Evolutionary conservation across 305 asterid genomes (phyloP).

Genomic region (Solanum hybrid): DNA sequence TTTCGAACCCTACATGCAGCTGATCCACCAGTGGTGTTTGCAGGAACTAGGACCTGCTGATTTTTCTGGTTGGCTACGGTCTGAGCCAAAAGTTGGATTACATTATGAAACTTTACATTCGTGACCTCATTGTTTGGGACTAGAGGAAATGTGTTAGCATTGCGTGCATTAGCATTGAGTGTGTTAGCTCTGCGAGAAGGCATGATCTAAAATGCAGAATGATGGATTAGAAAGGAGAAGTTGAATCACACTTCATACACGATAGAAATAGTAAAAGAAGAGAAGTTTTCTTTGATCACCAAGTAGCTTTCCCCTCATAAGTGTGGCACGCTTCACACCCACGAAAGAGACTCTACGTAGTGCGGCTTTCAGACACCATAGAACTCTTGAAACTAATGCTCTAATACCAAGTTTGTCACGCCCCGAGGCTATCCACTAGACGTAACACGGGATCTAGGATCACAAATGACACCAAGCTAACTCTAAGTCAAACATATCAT

Average conservation of each 20-base stretch:
- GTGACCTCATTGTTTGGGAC: background rate
- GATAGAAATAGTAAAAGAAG: background rate
- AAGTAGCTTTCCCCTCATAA: background rate
- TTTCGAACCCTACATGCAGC: background rate
- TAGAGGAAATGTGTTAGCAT: background rate
- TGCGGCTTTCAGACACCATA: background rate
- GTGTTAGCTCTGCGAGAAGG: background rate
- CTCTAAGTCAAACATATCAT: too few species aligned
- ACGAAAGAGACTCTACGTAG: too few species aligned
- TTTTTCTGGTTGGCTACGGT: background rate
- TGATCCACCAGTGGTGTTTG: background rate
- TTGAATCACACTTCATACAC: background rate
- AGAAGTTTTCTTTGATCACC: background rate
- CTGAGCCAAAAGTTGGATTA: background rate
- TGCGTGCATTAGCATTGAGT: too few species aligned
- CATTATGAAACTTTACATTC: background rate
- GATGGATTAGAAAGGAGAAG: background rate
- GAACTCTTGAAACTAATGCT: background rate
- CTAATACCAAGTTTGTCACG: too few species aligned
- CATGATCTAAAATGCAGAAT: background rate
- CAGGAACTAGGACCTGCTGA: background rate
- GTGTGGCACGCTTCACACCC: background rate
- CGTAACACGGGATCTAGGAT: background rate
- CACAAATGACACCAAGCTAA: background rate
- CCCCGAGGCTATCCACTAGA: background rate